phyloP scores from a whole-genome alignment of 2,329 filamentous ascomycete genomes.

The Dactylonectria macrodidyma region DNA sequence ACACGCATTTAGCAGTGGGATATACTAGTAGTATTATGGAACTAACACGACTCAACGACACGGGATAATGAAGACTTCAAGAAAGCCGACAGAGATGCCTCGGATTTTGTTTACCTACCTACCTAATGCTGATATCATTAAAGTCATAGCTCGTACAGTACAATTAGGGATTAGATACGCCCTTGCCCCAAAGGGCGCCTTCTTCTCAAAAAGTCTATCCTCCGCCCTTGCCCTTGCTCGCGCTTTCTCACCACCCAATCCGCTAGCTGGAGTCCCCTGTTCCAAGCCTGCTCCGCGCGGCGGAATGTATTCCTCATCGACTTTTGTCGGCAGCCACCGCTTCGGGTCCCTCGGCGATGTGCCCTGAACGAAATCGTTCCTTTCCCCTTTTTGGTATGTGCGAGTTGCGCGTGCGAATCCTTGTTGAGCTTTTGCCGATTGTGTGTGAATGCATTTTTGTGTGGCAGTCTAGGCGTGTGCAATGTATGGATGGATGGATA shows the following conservation, averaged over 20 bases:
- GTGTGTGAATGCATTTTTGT: conserved; percentile 8
- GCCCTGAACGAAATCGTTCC: conserved; percentile 11
- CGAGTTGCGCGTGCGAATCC: not conserved
- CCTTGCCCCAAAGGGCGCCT: conserved; percentile 11
- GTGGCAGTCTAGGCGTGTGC: not conserved
- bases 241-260: conserved; percentile 6
- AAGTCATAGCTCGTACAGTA: conserved; percentile 26
- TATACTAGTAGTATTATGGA: too few species aligned
- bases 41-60: not conserved
- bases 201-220: conserved; percentile 2
- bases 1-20: not conserved
- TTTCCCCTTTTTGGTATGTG: conserved; percentile 5
- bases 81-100: not conserved
- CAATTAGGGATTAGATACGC: conserved; percentile 25
- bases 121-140: conserved; percentile 15
- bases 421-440: conserved; percentile 9
- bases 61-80: not conserved
- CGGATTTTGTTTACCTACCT: not conserved
- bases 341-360: conserved; percentile 18
- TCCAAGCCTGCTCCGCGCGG: conserved; percentile 10
- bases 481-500: not conserved
- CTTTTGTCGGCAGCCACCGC: conserved; percentile 11
- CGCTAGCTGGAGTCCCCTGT: conserved; percentile 14
- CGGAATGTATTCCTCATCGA: conserved; percentile 29
- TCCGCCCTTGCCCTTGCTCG: conserved; percentile 11